Evolutionary conservation across 148 eudicot genomes (phyloP).

Genomic region (Rhododendron vialii): DNA sequence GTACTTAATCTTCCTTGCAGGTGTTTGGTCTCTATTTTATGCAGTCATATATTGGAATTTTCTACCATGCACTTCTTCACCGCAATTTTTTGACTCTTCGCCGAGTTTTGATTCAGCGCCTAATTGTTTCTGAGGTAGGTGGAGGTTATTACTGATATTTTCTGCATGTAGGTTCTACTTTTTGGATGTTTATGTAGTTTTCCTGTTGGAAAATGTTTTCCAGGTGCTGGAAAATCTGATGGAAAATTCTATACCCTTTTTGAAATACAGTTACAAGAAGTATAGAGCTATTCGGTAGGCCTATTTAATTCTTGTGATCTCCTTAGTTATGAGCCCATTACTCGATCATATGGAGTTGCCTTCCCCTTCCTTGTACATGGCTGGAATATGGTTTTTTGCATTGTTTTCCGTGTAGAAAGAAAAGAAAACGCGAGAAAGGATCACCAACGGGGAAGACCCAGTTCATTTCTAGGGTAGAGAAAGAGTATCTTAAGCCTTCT

Average conservation of each 20-base stretch:
- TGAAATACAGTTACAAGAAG: conserved; percentile 75
- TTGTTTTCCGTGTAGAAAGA: conserved; percentile 36
- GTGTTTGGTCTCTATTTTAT: conserved; percentile 91
- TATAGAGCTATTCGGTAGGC: conserved; percentile 67
- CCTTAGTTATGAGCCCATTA: background rate
- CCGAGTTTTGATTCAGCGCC: conserved; percentile 78
- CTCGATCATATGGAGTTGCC: no score
- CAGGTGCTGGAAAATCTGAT: conserved; percentile 85
- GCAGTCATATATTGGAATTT: conserved; percentile 93
- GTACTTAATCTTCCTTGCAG: conserved; percentile 34
- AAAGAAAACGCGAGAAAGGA: conserved; percentile 58
- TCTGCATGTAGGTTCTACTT: background rate
- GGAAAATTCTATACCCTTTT: conserved; percentile 73
- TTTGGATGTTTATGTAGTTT: background rate
- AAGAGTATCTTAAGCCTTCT: conserved; percentile 80
- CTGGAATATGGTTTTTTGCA: conserved; percentile 4
- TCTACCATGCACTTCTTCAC: conserved; percentile 84
- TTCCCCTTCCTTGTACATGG: background rate
- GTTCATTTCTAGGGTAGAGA: conserved; percentile 73
- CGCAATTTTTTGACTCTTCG: conserved; percentile 88
- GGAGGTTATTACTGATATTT: background rate
- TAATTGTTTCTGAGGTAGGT: conserved; percentile 73
- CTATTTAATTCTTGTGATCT: background rate
- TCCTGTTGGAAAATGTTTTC: conserved; percentile 3
- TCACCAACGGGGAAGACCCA: conserved; percentile 38